Conservation (phyloP, 805 yeast species). For the Starmerella kuoi region DNA sequence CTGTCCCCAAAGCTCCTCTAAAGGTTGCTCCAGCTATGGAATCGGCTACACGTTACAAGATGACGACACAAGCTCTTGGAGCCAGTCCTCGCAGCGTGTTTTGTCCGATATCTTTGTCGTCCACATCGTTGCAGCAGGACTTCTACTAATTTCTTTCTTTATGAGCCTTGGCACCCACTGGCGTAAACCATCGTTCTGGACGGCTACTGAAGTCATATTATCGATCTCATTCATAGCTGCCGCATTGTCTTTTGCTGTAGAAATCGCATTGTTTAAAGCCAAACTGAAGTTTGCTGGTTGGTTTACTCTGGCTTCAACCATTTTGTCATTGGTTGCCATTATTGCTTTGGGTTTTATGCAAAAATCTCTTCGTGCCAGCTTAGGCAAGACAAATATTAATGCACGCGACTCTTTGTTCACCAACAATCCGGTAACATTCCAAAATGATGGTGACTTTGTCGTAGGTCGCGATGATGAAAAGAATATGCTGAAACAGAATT, state of each 20-base stretch:
- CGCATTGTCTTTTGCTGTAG: constrained; percentile 67
- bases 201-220: constrained; percentile 45
- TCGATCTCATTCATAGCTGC: constrained; percentile 58
- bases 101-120: constrained; percentile 52
- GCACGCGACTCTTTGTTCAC: constrained; percentile 2
- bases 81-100: constrained; percentile 41
- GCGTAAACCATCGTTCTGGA: constrained; percentile 34
- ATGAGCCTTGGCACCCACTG: constrained; percentile 34
- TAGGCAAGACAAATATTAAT: constrained; percentile 17
- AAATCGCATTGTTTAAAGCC: constrained; percentile 64
- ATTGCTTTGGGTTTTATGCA: constrained; percentile 61
- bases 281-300: constrained; percentile 75
- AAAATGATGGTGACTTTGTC: constrained; percentile 5
- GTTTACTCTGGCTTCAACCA: constrained; percentile 60
- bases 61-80: constrained; percentile 39
- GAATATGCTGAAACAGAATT: constrained; percentile 8
- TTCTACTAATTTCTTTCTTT: constrained; percentile 38
- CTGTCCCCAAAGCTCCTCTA: constrained; percentile 36
- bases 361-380: constrained; percentile 40
- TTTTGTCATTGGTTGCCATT: constrained; percentile 50
- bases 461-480: constrained; percentile 20
- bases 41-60: constrained; percentile 21
- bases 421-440: neutral
- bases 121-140: constrained; percentile 52
- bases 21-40: constrained; percentile 19